Conservation (phyloP, 2,329 filamentous ascomycete species). For the Penicillium olsonii region DNA sequence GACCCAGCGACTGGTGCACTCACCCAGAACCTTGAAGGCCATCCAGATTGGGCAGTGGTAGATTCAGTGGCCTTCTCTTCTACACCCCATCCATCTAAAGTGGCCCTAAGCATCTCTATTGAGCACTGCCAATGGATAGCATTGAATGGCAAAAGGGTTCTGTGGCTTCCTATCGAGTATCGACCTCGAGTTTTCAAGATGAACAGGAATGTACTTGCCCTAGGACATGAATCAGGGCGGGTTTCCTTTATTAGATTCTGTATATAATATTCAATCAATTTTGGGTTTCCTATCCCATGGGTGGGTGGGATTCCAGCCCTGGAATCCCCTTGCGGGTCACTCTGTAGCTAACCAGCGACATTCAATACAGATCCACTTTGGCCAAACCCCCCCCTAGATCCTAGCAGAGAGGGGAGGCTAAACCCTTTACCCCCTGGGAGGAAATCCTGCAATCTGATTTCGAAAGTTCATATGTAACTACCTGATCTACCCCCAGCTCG, state of each 20-base stretch:
- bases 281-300: neutral
- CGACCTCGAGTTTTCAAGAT: constrained; percentile 1
- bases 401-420: too few species aligned
- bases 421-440: too few species aligned
- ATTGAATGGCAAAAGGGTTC: constrained; percentile 2
- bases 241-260: constrained; percentile 16
- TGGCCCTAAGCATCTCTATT: constrained; percentile 1
- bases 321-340: too few species aligned
- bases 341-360: too few species aligned
- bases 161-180: constrained; percentile 16
- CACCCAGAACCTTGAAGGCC: constrained; percentile 5
- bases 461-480: too few species aligned
- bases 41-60: neutral
- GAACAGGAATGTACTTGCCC: constrained; percentile 5
- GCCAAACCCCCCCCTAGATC: neutral
- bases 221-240: constrained; percentile 16
- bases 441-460: too few species aligned
- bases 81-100: neutral
- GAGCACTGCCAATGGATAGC: constrained; percentile 8
- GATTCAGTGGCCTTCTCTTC: neutral
- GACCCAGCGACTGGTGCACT: constrained; percentile 9
- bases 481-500: too few species aligned
- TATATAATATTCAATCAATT: neutral
- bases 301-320: too few species aligned
- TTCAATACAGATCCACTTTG: too few species aligned